Base-by-base conservation (phyloP, 192 early-diverging fungal species). In the Dimargaris cristalligena region DNA sequence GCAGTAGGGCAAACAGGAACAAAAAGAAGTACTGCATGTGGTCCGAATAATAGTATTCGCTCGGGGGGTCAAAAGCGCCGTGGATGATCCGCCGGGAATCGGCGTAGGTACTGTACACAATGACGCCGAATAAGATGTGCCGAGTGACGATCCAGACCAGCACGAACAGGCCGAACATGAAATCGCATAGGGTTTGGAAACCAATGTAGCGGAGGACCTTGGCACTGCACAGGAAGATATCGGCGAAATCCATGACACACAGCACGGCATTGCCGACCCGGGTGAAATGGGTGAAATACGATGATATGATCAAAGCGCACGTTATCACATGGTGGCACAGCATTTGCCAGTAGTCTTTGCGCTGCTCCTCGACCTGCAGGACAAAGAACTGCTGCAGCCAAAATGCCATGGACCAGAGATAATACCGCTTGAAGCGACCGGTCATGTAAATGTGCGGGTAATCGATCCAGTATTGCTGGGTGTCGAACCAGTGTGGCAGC, bases 121-220 rank as follows among this genome's bases (percentile, higher is more conserved):
- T 79, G 59, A 78, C 71, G 13, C 81, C 67, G 65, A 80, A 88
- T 30, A 87, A 49, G 60, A 72, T 71, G 58, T 91, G 89, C 30
- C 85, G 81, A 0, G 87, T 89, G 23, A 78, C 60, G n/a, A 84
- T 61, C 89, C 89, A 91, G 3, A 80, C 75, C 4, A 87, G 23
- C 22, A 80, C 78, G 62, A 91, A 91, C 20, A 84, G 35, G 32
- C 76, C 86, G 72, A 91, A 91, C 20, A 79, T 61, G 13, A 79
- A 55, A 66, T 89, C 80, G 62, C 83, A 88, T 13, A 83, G 52
- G 2, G 71, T 71, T 28, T 71, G 67, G 57, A 74, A 73, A 31
- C 72, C 72, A 31, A 81, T 56, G 62, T 91, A 91, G 64, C 84
- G 88, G 59, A 89, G 67, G 57, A 87, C 77, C 71, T 91, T 91